Base-by-base conservation (phyloP, 23 red algal species). In the Gracilaria vermiculophylla region DNA sequence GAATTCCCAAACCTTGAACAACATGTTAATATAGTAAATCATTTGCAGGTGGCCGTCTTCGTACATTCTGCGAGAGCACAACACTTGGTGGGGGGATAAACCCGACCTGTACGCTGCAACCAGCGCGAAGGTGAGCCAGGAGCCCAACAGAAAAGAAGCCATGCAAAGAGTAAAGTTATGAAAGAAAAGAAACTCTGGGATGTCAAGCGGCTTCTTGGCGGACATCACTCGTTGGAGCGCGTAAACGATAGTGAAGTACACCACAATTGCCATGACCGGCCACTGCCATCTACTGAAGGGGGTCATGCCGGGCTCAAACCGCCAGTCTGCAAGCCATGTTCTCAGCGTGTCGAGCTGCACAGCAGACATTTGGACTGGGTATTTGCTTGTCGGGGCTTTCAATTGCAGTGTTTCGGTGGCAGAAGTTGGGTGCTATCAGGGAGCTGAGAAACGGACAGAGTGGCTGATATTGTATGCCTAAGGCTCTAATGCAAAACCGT, bases 1-100 rank as follows among this genome's bases (percentile, higher is more conserved):
- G 58, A 99, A 93, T 83, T 99, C 97, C 78, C 88, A 91, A 62
- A 95, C 92, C 70, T 99, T 99, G 83, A 92, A 96, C 31, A 99
- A 85, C 82, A 91, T 91, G 77, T 99, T 99, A 40, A 99, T 76
- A 56, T 92, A 99, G 79, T 99, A 99, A 28, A 99, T 87, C 83
- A 95, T 76, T 69, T 99, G 97, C 12, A 99, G 27, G 24, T 94
- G 81, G 31, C 97, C 97, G 88, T 95, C 88, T 23, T 95, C 87
- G 61, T 94, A 91, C 34, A 95, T 91, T 39, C 48, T 16, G 42
- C 80, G 48, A 16, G 90, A 85, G 52, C 97, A 99, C 34, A 99
- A 60, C 48, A 95, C 43, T 28, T 99, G 50, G 50, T 93, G 88
- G 21, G 90, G 69, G 41, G 93, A 77, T 27, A 89, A 34, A 15